A percentile compares a stretch with the other conserved stretches of the same genome.
Conservation (phyloP, 306 rosid species). For the Quercus engelmannii region DNA sequence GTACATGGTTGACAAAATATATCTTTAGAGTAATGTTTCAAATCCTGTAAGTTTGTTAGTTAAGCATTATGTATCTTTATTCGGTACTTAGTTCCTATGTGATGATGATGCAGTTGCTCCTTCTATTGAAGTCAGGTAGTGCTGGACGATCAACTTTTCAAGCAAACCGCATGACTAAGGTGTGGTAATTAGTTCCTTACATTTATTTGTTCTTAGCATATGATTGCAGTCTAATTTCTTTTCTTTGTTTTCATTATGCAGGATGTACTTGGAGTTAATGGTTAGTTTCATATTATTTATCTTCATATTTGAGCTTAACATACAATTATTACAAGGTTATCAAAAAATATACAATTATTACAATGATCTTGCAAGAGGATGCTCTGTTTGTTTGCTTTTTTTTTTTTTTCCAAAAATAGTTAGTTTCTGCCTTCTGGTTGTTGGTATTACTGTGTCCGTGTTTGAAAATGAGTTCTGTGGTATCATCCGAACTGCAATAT, state of each 20-base stretch:
- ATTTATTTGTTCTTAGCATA: neutral
- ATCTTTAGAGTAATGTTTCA: neutral
- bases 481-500: neutral
- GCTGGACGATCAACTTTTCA: conserved; percentile 12
- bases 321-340: neutral
- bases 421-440: neutral
- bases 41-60: neutral
- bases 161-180: conserved; percentile 27
- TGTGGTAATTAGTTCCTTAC: conserved; percentile 18
- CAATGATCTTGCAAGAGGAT: neutral
- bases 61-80: neutral
- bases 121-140: conserved; percentile 11
- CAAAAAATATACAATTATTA: neutral
- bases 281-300: conserved; percentile 31
- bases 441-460: neutral
- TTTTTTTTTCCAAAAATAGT: neutral
- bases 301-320: neutral
- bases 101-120: conserved; percentile 30
- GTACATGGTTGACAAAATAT: neutral
- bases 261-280: conserved; percentile 43
- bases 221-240: conserved; percentile 5
- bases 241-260: conserved; percentile 31
- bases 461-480: neutral
- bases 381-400: neutral
- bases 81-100: neutral